phyloP scores from a whole-genome alignment of 208 protist species.

The Leptomonas pyrrhocoris region DNA sequence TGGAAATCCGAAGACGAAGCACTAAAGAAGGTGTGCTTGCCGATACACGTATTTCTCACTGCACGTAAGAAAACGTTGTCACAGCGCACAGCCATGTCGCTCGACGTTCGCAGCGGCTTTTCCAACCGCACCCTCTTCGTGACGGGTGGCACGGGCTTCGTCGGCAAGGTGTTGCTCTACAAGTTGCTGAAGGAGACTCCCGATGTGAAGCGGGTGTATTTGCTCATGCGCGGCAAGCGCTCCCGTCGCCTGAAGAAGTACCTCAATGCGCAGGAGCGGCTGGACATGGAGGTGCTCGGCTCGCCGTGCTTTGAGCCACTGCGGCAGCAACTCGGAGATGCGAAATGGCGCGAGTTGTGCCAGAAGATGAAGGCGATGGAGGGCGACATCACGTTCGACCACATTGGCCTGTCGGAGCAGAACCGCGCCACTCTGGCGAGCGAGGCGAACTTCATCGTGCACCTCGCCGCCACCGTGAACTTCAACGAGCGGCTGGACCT shows the following conservation, averaged over 20 bases:
- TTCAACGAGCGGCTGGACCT: slow-evolving; percentile 82
- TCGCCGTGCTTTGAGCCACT: slow-evolving; percentile 82
- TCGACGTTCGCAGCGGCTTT: slow-evolving; percentile 69
- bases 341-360: slow-evolving; percentile 50
- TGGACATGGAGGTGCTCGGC: slow-evolving; percentile 76
- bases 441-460: slow-evolving; percentile 74
- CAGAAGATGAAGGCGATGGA: slow-evolving; percentile 62
- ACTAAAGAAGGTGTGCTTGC: no score
- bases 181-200: slow-evolving; percentile 84
- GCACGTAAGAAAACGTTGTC: no score
- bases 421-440: slow-evolving; percentile 49
- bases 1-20: no score
- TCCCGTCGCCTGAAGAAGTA: slow-evolving; percentile 66
- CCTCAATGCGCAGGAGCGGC: slow-evolving; percentile 67
- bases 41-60: no score
- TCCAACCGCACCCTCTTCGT: slow-evolving; percentile 71
- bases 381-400: slow-evolving; percentile 75
- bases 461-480: slow-evolving; percentile 90
- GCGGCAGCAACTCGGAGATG: slow-evolving; percentile 57
- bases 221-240: slow-evolving; percentile 83
- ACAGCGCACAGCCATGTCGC: slow-evolving; percentile 42
- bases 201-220: slow-evolving; percentile 70
- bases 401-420: slow-evolving; percentile 64
- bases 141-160: slow-evolving; percentile 86
- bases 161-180: slow-evolving; percentile 86